Base-by-base conservation (phyloP, 228 moss, liverwort and hornwort genomes). In the Sphagnum magellanicum region DNA sequence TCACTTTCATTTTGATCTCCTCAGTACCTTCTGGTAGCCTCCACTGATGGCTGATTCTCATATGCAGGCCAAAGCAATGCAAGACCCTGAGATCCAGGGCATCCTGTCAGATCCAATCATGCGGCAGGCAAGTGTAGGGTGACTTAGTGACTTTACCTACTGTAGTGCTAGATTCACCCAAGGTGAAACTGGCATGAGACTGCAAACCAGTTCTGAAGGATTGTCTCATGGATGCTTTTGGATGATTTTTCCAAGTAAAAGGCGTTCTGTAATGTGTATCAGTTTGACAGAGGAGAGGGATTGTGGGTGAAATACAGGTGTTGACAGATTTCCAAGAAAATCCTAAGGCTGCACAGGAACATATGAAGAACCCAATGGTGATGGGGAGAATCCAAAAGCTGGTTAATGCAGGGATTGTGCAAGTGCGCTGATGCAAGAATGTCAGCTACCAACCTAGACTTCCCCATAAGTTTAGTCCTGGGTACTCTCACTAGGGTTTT, bases 361-460 rank as follows among this genome's bases (percentile, higher is more conserved):
- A 97, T 74, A 97, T 89, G 93, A 97, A 91, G 72, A 97, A 93
- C 69, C 93, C 97, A 4, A 90, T 88, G 93, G 93, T 97, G 50
- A 97, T 97, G 97, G 85, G 87, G 12, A 97, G 90, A 79, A 91
- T 97, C 15, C 97, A 97, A 50, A 97, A 97, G 81, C 87, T 97
- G 76, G 97, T 97, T n/a, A 93, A 83, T 75, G 97, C 97, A 51
- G 97, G 93, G 53, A 97, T 91, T 72, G 97, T 93, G 47, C 97
- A 97, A 93, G 88, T 93, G 70, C 93, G 93, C 78, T 92, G 77
- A 55, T 32, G 32, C 32, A 32, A 32, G 32, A 32, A 32, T 32
- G 32, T 32, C 32, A 3, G 3, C 32, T 32, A 32, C 32, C 32
- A 0, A 32, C 32, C 32, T 32, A 32, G 32, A 32, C 32, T 2